Evolutionary conservation across 2,329 filamentous ascomycete species (phyloP).

Genomic region (Neurospora sp.): DNA sequence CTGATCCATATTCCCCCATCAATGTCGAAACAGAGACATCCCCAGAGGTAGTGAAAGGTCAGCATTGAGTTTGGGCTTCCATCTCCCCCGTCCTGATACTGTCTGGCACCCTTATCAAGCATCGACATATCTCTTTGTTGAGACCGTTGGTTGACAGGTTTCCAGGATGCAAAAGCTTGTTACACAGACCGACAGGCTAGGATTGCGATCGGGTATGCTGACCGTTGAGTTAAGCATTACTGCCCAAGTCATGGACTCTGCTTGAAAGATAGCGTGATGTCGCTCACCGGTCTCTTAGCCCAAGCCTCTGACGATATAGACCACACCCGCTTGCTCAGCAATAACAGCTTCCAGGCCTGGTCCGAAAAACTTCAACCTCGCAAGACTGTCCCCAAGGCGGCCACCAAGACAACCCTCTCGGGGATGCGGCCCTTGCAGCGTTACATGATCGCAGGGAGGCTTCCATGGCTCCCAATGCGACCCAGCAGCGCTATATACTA

Average conservation of each 20-base stretch:
- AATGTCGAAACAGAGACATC: background rate
- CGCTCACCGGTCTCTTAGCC: background rate
- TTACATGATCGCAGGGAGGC: constrained; percentile 12
- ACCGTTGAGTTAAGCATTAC: background rate
- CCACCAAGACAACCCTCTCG: background rate
- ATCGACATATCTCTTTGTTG: background rate
- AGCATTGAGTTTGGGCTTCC: background rate
- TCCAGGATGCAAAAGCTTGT: background rate
- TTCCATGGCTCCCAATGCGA: constrained; percentile 11
- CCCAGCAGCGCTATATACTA: constrained; percentile 7
- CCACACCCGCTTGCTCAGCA: background rate
- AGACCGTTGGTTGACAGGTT: background rate
- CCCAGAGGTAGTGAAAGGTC: background rate
- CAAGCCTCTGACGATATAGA: background rate
- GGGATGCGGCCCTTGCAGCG: constrained; percentile 4
- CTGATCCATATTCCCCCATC: constrained; percentile 16
- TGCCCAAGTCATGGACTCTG: background rate
- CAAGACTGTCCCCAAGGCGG: background rate
- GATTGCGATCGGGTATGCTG: background rate
- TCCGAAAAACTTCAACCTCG: background rate
- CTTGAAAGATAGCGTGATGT: background rate
- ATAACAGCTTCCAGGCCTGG: background rate
- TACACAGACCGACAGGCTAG: background rate
- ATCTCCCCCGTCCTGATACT: background rate
- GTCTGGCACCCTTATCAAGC: background rate